Percentiles rank a stretch among this genome's conserved stretches.
phyloP scores from a whole-genome alignment of 179 eudicot genomes.

The Beta macrorhiza region DNA sequence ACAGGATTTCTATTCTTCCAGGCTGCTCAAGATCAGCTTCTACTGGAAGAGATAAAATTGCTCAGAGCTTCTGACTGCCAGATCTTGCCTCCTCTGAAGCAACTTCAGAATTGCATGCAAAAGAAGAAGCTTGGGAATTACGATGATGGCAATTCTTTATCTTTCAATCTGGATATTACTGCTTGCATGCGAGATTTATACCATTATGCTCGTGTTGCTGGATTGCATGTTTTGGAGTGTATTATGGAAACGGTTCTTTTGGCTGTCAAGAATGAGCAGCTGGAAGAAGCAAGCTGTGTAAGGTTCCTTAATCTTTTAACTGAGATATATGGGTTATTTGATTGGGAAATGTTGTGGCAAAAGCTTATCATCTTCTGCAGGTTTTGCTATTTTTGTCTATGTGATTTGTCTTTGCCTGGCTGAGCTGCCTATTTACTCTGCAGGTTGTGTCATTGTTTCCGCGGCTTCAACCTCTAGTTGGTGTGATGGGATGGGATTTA shows the following conservation, averaged over 20 bases:
- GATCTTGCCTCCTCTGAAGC: conserved; percentile 64
- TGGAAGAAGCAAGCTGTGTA: conserved; percentile 84
- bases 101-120: conserved; percentile 44
- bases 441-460: conserved; percentile 85
- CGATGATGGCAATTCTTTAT: conserved; percentile 34
- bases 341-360: conserved; percentile 16
- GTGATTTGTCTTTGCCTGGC: background rate
- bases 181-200: conserved; percentile 80
- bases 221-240: conserved; percentile 79
- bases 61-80: conserved; percentile 48
- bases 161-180: conserved; percentile 39
- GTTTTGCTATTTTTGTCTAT: conserved; percentile 7
- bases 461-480: conserved; percentile 91
- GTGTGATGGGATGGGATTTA: conserved; percentile 97
- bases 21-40: conserved; percentile 76
- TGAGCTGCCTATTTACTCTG: conserved; percentile 27
- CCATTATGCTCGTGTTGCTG: conserved; percentile 89
- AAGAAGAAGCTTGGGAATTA: conserved; percentile 37
- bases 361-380: conserved; percentile 13
- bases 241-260: conserved; percentile 76
- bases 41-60: conserved; percentile 59
- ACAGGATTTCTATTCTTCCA: conserved; percentile 27
- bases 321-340: background rate
- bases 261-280: conserved; percentile 66
- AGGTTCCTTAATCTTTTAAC: conserved; percentile 20